Evolutionary conservation across 306 rosid species (phyloP).

Genomic region (Quercus ilex): DNA sequence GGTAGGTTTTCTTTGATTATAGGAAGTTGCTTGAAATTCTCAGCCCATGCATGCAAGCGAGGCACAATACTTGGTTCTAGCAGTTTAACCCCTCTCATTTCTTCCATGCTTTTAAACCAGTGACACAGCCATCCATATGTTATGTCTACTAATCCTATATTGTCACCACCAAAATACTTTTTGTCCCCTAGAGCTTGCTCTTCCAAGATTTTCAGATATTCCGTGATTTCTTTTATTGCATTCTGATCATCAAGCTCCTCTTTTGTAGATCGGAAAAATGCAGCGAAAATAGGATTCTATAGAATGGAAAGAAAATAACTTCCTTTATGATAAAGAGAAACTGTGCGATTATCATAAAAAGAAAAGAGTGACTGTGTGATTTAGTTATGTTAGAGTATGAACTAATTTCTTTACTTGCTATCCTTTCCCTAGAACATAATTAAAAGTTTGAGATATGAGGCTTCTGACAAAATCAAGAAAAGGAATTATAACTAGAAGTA

Average conservation of each 20-base stretch:
- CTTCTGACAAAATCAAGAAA: no score
- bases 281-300: no score
- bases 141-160: slow-evolving; percentile 22
- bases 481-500: no score
- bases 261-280: no score
- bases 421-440: no score
- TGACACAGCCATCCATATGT: slow-evolving; percentile 18
- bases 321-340: no score
- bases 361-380: no score
- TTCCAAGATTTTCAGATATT: slow-evolving; percentile 26
- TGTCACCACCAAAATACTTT: slow-evolving; percentile 32
- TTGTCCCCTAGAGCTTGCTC: slow-evolving; percentile 27
- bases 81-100: slow-evolving; percentile 21
- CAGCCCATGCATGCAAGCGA: slow-evolving; percentile 32
- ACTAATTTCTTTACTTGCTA: no score
- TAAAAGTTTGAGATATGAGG: no score
- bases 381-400: no score
- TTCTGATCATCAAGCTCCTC: neutral
- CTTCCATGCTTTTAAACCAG: slow-evolving; percentile 20
- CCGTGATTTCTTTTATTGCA: slow-evolving; percentile 7
- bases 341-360: no score
- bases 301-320: no score
- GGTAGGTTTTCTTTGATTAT: slow-evolving; percentile 29
- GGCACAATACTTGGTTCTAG: slow-evolving; percentile 22
- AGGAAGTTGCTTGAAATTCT: slow-evolving; percentile 24